Conservation (phyloP, 1,284 basidiomycete genomes). For the Cryptococcus floricola region DNA sequence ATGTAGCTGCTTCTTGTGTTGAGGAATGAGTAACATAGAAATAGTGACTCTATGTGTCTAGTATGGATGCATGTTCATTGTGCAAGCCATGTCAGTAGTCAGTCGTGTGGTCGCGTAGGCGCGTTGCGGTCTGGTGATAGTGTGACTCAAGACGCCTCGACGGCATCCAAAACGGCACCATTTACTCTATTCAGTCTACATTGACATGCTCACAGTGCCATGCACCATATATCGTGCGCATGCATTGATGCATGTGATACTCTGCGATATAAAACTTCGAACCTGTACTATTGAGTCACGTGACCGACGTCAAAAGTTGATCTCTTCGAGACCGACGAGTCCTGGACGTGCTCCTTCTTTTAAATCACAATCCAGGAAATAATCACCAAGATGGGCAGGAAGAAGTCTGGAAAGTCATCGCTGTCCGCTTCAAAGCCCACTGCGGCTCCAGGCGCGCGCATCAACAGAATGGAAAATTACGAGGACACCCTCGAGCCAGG, state of each 20-base stretch:
- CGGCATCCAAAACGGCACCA: no score
- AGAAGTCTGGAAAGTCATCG: constrained; percentile 11
- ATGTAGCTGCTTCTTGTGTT: no score
- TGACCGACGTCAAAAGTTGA: no score
- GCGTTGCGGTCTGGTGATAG: no score
- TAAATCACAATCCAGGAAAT: not conserved
- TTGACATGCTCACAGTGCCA: no score
- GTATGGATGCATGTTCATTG: not conserved
- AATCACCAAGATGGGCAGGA: constrained; percentile 13
- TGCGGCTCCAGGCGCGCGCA: constrained; percentile 24
- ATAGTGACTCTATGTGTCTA: not conserved
- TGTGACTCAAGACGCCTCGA: no score
- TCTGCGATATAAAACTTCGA: no score
- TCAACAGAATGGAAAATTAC: constrained; percentile 44
- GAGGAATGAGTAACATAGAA: not conserved
- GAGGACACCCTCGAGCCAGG: constrained; percentile 50
- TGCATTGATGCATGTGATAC: no score
- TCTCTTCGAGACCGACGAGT: no score
- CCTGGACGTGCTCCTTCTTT: not conserved
- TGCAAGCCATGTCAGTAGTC: not conserved
- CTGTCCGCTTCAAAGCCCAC: constrained; percentile 11
- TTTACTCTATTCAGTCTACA: no score
- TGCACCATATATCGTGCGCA: no score
- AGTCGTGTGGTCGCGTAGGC: constrained; percentile 2
- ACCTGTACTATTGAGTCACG: not conserved